Evolutionary conservation across 1,284 basidiomycete genomes (phyloP), one percentile per base, ranked within the genome.

Genomic region (Cutaneotrichosporon cutaneum): DNA sequence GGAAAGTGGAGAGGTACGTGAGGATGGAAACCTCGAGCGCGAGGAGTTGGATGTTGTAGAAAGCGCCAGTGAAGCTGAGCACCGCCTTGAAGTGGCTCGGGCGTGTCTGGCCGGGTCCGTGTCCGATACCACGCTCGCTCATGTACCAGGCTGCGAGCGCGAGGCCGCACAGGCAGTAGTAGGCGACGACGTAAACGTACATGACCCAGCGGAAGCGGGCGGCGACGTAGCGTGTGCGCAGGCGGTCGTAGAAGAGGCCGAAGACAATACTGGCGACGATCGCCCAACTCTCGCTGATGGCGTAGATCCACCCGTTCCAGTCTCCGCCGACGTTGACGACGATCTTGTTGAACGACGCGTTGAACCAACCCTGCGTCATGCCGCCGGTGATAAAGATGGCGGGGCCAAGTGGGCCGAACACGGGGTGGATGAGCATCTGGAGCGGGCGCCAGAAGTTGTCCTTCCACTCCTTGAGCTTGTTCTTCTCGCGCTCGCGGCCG

Each of bases 1-100:
- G 50, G 50, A 64, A 64, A 1, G 63, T 64, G 7, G 60, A 59
- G 33, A 64, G 60, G 47, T 64, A 64, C 16, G 63, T 64, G 24
- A 64, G 44, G 35, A 61, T 39, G 13, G 57, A 59, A 7, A 64
- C 63, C 50, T 64, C 63, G 35, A 64, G 60, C 7, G 63, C 56
- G 57, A 64, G 63, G 10, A 64, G 63, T 54, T 64, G 63, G 44
- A 64, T 56, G 48, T 64, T 64, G 63, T 64, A 64, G 60, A 64
- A 64, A 0, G 63, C 63, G 27, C 63, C 63, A 0, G 60, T 30
- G 32, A 64, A 64, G 13, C 48, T 27, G 18, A 64, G 60, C 18
- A 57, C 50, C 3, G 36, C 60, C 57, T 64, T 61, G 63, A 48
- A 64, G 35, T 59, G 53, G 11, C 42, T 42, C 6, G 59, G 59